Percentiles rank a stretch among this genome's conserved stretches.
Evolutionary conservation across 2,329 filamentous ascomycete species (phyloP).

Genomic region (Talaromyces sp.): DNA sequence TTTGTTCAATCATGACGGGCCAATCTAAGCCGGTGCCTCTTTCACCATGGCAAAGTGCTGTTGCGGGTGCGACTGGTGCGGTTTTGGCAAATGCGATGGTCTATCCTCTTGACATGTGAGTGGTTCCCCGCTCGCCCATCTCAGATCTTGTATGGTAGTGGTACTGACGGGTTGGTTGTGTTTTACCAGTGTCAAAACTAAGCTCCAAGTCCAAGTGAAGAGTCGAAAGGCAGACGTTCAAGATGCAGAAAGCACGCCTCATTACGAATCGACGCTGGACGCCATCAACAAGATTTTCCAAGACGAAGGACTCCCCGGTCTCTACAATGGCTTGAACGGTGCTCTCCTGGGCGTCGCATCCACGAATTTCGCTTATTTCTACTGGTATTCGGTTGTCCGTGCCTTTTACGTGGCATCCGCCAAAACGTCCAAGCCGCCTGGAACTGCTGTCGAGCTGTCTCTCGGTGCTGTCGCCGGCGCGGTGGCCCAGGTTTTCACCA

Average conservation of each 20-base stretch:
- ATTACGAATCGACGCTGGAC: conserved; percentile 85
- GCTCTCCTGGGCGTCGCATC: conserved; percentile 88
- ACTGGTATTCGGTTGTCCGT: conserved; percentile 92
- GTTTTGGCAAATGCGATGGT: conserved; percentile 93
- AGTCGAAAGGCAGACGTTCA: conserved; percentile 43
- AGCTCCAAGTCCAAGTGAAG: conserved; percentile 91
- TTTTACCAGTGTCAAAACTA: conserved; percentile 76
- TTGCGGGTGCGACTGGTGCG: conserved; percentile 87
- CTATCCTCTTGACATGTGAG: conserved; percentile 94
- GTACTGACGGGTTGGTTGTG: conserved; percentile 3
- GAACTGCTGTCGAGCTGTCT: conserved; percentile 75
- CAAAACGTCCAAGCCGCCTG: conserved; percentile 60
- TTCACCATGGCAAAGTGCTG: conserved; percentile 87
- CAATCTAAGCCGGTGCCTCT: conserved; percentile 64
- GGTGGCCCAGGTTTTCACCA: conserved; percentile 90
- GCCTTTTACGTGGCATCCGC: conserved; percentile 65
- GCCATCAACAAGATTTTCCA: conserved; percentile 79
- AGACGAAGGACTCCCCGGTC: conserved; percentile 72
- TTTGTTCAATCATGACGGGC: conserved; percentile 42
- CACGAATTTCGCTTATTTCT: conserved; percentile 99
- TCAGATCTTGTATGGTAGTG: conserved; percentile 12
- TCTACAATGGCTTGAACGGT: conserved; percentile 86
- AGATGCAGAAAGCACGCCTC: conserved; percentile 51
- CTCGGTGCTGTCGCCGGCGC: conserved; percentile 86
- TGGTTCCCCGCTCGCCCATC: conserved; percentile 14